Conservation (phyloP, 1,284 basidiomycete genomes). For the Xanthoconium separans region DNA sequence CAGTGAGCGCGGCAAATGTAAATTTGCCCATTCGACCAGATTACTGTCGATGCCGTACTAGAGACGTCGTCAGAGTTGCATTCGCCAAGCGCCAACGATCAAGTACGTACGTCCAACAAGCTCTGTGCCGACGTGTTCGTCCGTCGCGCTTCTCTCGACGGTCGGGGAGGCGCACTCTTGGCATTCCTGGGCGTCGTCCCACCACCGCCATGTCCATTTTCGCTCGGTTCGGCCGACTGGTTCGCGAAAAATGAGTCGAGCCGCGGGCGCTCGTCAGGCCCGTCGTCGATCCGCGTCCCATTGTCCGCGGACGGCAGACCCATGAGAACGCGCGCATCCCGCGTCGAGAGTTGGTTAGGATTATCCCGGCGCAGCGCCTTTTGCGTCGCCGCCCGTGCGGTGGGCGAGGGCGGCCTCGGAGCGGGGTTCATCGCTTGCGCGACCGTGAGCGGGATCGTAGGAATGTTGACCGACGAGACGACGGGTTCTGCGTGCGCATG, state of each 20-base stretch:
- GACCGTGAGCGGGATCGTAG: constrained; percentile 92
- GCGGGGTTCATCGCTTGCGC: constrained; percentile 96
- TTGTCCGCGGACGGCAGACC: constrained; percentile 44
- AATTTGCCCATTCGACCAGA: constrained; percentile 86
- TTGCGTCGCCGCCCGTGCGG: constrained; percentile 85
- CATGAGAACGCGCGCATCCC: constrained; percentile 84
- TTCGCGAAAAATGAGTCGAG: constrained; percentile 58
- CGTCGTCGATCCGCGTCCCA: constrained; percentile 38
- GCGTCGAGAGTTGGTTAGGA: constrained; percentile 84
- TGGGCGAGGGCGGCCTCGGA: constrained; percentile 92
- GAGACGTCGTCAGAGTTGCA: not conserved
- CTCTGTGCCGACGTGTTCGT: constrained; percentile 37
- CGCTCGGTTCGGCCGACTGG: constrained; percentile 29
- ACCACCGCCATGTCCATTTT: constrained; percentile 11
- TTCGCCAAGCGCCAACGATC: not conserved
- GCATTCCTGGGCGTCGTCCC: constrained; percentile 25
- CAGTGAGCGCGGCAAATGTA: constrained; percentile 67
- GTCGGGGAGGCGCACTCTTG: constrained; percentile 51
- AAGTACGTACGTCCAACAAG: constrained; percentile 35
- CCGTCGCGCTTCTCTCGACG: constrained; percentile 59
- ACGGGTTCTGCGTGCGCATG: constrained; percentile 70
- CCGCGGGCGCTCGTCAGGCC: constrained; percentile 40
- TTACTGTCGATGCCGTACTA: constrained; percentile 40
- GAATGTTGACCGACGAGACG: constrained; percentile 95
- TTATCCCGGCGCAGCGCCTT: constrained; percentile 86